phyloP scores from a whole-genome alignment of 2,329 filamentous ascomycete species.

The Scedosporium apiospermum region DNA sequence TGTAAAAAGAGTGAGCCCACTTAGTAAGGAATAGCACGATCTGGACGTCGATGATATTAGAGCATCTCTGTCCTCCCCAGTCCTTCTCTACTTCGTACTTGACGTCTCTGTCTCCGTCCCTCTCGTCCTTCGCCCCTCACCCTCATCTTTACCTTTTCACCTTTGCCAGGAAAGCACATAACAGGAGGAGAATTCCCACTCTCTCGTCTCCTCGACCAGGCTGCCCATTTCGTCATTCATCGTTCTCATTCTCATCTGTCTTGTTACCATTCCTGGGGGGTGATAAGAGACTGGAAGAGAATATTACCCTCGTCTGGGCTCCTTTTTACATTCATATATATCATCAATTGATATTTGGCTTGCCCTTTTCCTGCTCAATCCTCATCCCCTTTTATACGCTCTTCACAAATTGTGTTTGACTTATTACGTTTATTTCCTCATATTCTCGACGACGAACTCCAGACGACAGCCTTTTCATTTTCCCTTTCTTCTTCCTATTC shows the following conservation, averaged over 20 bases:
- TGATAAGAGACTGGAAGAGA: not conserved
- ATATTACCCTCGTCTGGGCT: too few relatives aligned
- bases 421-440: too few relatives aligned
- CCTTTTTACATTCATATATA: not conserved
- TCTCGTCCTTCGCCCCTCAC: not conserved
- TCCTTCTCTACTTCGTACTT: not conserved
- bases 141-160: too few relatives aligned
- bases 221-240: not conserved
- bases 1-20: not conserved
- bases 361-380: not conserved
- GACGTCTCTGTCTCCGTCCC: not conserved
- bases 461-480: too few relatives aligned
- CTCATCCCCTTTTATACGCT: not conserved
- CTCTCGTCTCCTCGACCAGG: not conserved
- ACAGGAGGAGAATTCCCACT: not conserved
- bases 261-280: not conserved
- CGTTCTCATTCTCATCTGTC: not conserved
- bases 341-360: not conserved
- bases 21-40: not conserved
- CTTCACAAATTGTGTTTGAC: not conserved
- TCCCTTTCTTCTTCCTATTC: not conserved
- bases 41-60: not conserved
- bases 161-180: not conserved
- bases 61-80: not conserved
- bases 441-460: too few relatives aligned